phyloP scores from a whole-genome alignment of 345 rosid species.

The Eucalyptus marginata region DNA sequence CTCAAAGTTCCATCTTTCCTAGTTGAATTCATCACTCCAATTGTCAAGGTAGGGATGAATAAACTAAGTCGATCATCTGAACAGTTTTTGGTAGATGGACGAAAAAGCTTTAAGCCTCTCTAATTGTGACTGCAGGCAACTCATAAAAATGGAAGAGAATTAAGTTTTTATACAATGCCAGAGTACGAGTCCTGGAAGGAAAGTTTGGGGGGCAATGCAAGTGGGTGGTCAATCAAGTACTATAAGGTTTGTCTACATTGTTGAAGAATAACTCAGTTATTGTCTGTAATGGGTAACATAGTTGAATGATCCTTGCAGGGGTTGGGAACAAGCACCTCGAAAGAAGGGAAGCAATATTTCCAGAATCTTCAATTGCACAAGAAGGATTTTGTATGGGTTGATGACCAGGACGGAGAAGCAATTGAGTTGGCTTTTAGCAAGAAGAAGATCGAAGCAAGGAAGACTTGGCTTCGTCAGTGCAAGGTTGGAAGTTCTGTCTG shows the following conservation, averaged over 20 bases:
- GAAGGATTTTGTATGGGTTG: constrained; percentile 82
- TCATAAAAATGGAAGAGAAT: constrained; percentile 22
- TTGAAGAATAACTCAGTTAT: not conserved
- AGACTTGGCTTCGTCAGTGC: constrained; percentile 78
- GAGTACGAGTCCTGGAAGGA: constrained; percentile 86
- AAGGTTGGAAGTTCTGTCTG: constrained; percentile 26
- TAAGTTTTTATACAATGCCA: constrained; percentile 85
- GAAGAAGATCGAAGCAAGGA: constrained; percentile 89
- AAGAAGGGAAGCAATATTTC: constrained; percentile 83
- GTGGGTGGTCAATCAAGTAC: constrained; percentile 82
- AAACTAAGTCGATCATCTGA: not conserved
- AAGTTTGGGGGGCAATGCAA: constrained; percentile 52
- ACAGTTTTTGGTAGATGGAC: not conserved
- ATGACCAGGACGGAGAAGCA: constrained; percentile 79
- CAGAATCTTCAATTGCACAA: constrained; percentile 38
- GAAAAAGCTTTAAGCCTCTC: not conserved
- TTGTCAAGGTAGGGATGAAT: constrained; percentile 59
- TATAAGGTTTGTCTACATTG: constrained; percentile 60
- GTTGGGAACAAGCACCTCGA: constrained; percentile 77
- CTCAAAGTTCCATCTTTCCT: constrained; percentile 78
- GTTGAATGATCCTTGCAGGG: constrained; percentile 30
- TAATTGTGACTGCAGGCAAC: constrained; percentile 38
- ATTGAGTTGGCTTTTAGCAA: constrained; percentile 98
- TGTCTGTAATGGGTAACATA: not conserved
- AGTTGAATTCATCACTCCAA: constrained; percentile 93